These are phyloP conservation scores for Cucumis cinereus DNA, from an alignment of 306 rosid species.

Conservation along the genomic window DNA sequence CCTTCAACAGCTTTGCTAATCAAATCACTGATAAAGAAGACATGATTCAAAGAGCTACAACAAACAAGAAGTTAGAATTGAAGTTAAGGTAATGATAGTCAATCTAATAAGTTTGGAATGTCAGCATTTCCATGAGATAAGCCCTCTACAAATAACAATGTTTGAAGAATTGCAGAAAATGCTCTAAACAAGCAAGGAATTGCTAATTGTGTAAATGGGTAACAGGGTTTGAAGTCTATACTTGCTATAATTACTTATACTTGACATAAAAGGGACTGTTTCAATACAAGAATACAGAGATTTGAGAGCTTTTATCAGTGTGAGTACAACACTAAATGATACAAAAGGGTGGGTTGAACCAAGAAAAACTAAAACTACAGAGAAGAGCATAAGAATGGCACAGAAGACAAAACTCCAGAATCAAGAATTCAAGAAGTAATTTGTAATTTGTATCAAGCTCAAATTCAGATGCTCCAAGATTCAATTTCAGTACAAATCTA, in stretches of 20 bases:
- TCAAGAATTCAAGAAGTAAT: background rate
- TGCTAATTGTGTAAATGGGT: background rate
- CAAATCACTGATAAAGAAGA: background rate
- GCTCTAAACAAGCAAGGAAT: background rate
- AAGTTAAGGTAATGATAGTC: background rate
- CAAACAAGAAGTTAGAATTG: background rate
- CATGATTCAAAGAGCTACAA: background rate
- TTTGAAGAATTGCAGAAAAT: background rate
- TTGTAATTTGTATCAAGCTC: background rate
- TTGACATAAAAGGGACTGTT: background rate
- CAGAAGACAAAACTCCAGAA: background rate
- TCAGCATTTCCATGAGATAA: background rate
- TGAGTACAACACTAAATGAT: background rate
- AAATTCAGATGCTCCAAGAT: background rate
- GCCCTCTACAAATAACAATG: background rate
- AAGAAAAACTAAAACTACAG: background rate
- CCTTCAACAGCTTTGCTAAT: background rate
- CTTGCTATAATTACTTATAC: background rate
- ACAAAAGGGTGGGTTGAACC: background rate
- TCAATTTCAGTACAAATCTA: background rate
- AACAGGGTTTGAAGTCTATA: background rate
- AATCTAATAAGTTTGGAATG: background rate
- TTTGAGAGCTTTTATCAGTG: background rate
- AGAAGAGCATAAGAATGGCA: background rate
- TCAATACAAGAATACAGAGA: background rate